phyloP scores from a whole-genome alignment of 768 basidiomycete species.

The Tephrocybe sp. region DNA sequence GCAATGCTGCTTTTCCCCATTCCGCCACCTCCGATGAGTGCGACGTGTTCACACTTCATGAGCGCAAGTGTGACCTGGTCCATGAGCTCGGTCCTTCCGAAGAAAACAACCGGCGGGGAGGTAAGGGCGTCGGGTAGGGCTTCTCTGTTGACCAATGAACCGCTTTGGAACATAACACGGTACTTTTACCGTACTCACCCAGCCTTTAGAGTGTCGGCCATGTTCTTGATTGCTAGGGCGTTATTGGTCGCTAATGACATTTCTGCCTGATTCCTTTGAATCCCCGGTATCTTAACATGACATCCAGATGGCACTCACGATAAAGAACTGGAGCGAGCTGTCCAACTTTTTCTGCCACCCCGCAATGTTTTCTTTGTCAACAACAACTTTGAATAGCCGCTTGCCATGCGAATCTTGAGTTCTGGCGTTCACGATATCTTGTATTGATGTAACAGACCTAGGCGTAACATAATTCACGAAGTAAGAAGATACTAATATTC shows the following conservation, averaged over 20 bases:
- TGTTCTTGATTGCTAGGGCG: no score
- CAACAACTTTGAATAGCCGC: neutral
- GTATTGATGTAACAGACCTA: neutral
- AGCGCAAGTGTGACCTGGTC: neutral
- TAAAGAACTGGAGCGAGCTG: neutral
- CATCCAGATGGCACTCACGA: no score
- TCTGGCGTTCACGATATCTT: neutral
- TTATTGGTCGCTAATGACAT: no score
- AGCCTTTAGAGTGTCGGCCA: no score
- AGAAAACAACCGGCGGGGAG: neutral
- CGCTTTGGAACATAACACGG: no score
- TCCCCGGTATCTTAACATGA: no score
- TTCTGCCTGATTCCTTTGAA: no score
- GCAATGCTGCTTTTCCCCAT: conserved; percentile 16
- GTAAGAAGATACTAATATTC: neutral
- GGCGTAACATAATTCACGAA: neutral
- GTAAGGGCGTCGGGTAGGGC: neutral
- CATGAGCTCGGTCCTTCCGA: conserved; percentile 1
- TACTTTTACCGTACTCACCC: no score
- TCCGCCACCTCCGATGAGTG: conserved; percentile 13
- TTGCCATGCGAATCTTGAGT: neutral
- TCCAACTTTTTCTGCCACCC: neutral
- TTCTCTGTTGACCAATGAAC: no score
- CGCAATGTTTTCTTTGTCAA: neutral
- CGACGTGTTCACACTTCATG: neutral